These are phyloP conservation scores for Euphorbia peplus DNA, from an alignment of 345 rosid genomes.

Conservation along the genomic window DNA sequence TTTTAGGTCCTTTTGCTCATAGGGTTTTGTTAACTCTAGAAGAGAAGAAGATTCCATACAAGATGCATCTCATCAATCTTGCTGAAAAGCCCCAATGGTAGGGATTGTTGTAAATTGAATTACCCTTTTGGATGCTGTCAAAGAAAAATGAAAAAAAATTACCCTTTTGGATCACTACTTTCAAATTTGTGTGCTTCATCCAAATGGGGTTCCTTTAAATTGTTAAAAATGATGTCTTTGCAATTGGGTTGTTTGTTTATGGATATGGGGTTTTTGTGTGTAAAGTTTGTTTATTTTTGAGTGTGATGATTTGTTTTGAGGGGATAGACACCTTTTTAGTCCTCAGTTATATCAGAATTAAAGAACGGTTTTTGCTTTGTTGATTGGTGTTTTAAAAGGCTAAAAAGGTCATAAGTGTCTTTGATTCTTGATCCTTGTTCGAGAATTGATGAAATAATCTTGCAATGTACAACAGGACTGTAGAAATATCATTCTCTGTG, in stretches of 20 bases:
- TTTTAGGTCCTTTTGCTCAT: conserved; percentile 73
- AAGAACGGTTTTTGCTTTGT: not conserved
- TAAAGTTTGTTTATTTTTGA: not conserved
- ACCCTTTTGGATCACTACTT: not conserved
- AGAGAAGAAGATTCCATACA: conserved; percentile 76
- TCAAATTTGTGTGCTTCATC: not conserved
- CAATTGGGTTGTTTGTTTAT: conserved; percentile 1
- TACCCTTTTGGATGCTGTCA: not conserved
- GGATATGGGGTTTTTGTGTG: not conserved
- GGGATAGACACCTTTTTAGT: not conserved
- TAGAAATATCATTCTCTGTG: not conserved
- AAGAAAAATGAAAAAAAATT: not conserved
- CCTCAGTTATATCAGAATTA: too few relatives aligned
- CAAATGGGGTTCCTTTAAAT: not conserved
- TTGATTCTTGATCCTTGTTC: not conserved
- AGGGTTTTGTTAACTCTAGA: conserved; percentile 69
- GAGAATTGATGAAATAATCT: not conserved
- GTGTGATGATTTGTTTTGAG: not conserved
- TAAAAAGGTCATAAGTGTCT: not conserved
- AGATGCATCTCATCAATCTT: conserved; percentile 50
- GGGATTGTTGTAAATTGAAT: not conserved
- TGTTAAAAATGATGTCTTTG: too few relatives aligned
- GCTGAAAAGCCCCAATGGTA: conserved; percentile 82
- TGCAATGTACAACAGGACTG: not conserved
- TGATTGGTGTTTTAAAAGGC: not conserved